Conservation (phyloP, 129 eudicot genomes). For the Centaurea solstitialis region DNA sequence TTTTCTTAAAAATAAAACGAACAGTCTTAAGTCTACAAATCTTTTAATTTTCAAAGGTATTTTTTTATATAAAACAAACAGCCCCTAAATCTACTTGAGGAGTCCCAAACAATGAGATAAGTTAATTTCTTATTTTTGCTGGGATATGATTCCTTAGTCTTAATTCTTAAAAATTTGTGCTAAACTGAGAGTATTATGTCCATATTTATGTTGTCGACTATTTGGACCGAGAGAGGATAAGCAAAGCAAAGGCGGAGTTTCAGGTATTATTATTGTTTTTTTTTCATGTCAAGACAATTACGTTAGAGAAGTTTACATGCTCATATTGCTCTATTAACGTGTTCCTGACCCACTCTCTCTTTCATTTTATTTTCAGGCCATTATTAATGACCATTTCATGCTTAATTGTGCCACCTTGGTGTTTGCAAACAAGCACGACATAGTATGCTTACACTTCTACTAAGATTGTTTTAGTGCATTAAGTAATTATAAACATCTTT, state of each 20-base stretch:
- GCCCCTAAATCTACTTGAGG: not conserved
- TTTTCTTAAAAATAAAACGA: too few species aligned
- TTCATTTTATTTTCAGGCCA: slow-evolving; percentile 55
- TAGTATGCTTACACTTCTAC: slow-evolving; percentile 56
- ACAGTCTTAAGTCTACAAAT: too few species aligned
- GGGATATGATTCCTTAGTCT: not conserved
- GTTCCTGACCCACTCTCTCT: slow-evolving; percentile 4
- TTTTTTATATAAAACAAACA: too few species aligned
- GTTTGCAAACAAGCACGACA: slow-evolving; percentile 98
- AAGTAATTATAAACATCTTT: not conserved
- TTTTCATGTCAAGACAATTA: not conserved
- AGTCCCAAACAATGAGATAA: not conserved
- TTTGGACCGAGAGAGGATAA: slow-evolving; percentile 95
- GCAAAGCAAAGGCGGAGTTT: slow-evolving; percentile 90
- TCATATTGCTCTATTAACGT: not conserved
- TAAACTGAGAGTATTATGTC: slow-evolving; percentile 20
- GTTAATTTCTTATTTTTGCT: not conserved
- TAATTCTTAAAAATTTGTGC: not conserved
- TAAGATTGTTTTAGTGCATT: slow-evolving; percentile 13
- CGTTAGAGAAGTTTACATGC: not conserved
- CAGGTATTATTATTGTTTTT: slow-evolving; percentile 59
- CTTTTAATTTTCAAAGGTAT: too few species aligned
- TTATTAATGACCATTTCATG: slow-evolving; percentile 97
- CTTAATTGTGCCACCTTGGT: slow-evolving; percentile 91
- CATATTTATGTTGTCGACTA: slow-evolving; percentile 99